phyloP scores from a whole-genome alignment of 768 basidiomycete species.

The Pulveroboletus sp. region DNA sequence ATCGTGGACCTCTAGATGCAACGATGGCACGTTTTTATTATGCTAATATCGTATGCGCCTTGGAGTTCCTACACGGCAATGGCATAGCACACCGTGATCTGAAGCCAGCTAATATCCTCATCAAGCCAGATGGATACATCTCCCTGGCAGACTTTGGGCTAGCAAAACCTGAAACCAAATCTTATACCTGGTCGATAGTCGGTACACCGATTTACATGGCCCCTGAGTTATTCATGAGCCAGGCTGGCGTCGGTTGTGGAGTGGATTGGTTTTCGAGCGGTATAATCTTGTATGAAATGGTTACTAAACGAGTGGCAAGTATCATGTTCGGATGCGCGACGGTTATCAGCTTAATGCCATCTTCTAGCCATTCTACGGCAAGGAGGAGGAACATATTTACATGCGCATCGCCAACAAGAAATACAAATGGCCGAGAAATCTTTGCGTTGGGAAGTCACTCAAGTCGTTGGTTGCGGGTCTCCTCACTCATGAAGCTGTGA shows the following conservation, averaged over 20 bases:
- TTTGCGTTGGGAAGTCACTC: conserved; percentile 37
- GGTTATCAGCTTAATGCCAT: background rate
- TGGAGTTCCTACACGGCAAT: conserved; percentile 42
- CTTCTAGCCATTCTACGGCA: conserved; percentile 26
- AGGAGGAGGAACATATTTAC: conserved; percentile 23
- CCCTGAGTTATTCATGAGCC: conserved; percentile 39
- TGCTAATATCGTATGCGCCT: conserved; percentile 46
- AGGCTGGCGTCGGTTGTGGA: conserved; percentile 23
- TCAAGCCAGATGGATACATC: conserved; percentile 54
- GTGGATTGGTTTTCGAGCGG: conserved; percentile 58
- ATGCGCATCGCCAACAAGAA: conserved; percentile 25
- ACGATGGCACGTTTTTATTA: conserved; percentile 46
- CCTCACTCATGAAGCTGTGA: conserved; percentile 31
- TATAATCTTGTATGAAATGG: conserved; percentile 49
- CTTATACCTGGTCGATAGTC: conserved; percentile 31
- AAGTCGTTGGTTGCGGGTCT: conserved; percentile 41
- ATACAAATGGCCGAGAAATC: conserved; percentile 36
- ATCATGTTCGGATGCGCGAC: background rate
- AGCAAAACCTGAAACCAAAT: conserved; percentile 20
- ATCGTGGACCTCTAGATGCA: conserved; percentile 29
- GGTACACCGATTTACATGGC: conserved; percentile 49
- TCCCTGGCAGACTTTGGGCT: conserved; percentile 49
- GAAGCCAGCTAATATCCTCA: conserved; percentile 54
- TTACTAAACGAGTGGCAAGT: conserved; percentile 34
- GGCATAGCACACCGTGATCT: conserved; percentile 51